phyloP scores from a whole-genome alignment of 129 eudicot genomes.

The Glebionis coronaria region DNA sequence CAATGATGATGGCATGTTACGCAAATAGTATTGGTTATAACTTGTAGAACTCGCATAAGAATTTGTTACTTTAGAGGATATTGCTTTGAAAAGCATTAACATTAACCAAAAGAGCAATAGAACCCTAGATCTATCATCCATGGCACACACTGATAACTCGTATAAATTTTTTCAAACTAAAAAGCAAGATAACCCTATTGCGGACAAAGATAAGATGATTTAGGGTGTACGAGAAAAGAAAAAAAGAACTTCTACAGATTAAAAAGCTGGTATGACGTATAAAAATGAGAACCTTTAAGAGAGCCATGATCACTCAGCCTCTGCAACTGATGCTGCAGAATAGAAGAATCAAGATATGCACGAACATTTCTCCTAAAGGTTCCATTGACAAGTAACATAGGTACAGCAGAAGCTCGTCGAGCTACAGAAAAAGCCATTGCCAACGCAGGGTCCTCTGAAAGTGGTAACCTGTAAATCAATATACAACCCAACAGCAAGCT shows the following conservation, averaged over 20 bases:
- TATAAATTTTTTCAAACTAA: too few relatives aligned
- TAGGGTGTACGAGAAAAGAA: too few relatives aligned
- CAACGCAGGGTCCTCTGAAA: constrained; percentile 90
- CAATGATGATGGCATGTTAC: too few relatives aligned
- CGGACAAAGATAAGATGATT: too few relatives aligned
- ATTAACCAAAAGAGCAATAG: too few relatives aligned
- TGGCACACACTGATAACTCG: too few relatives aligned
- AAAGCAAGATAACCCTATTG: too few relatives aligned
- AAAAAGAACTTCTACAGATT: not conserved
- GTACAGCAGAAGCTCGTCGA: constrained; percentile 89
- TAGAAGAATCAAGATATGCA: constrained; percentile 84
- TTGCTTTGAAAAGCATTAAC: too few relatives aligned
- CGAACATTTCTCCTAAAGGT: constrained; percentile 85
- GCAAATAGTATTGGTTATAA: too few relatives aligned
- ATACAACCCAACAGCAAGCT: not conserved
- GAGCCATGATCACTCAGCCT: constrained; percentile 72
- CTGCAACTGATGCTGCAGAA: constrained; percentile 91
- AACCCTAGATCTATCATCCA: too few relatives aligned
- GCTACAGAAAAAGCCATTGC: constrained; percentile 99
- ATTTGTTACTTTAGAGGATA: too few relatives aligned
- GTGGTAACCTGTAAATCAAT: constrained; percentile 53
- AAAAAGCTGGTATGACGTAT: not conserved
- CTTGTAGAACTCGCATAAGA: not conserved
- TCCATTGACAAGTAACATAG: constrained; percentile 86
- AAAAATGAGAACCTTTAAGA: constrained; percentile 65